Percentiles rank a stretch among this genome's conserved stretches.
Conservation (phyloP, 768 basidiomycete species). For the Pholiota microspora region DNA sequence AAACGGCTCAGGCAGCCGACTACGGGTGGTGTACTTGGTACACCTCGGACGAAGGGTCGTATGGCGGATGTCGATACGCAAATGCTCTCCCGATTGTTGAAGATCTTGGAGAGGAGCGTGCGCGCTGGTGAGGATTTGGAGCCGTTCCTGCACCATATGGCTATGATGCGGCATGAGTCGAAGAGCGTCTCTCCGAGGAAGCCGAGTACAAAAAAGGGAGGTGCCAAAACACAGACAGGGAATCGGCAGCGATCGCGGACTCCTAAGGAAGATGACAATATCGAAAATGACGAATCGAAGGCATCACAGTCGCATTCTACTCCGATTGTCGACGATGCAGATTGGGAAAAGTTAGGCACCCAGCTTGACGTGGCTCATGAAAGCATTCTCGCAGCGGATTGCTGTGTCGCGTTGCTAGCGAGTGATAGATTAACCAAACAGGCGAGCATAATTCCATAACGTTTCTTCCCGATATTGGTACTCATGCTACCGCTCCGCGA, state of each 20-base stretch:
- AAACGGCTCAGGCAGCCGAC: conserved; percentile 58
- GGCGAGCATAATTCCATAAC: conserved; percentile 39
- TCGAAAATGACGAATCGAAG: conserved; percentile 14
- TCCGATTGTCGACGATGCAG: conserved; percentile 36
- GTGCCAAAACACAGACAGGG: conserved; percentile 30
- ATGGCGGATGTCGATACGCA: conserved; percentile 69
- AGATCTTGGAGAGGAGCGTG: conserved; percentile 78
- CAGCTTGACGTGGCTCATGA: conserved; percentile 64
- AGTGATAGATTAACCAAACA: conserved; percentile 84
- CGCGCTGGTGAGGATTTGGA: conserved; percentile 73
- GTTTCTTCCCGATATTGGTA: neutral
- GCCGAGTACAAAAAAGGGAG: conserved; percentile 38
- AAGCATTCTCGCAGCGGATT: conserved; percentile 81
- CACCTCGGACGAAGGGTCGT: conserved; percentile 50
- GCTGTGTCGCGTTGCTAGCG: conserved; percentile 72
- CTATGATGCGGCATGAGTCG: conserved; percentile 17
- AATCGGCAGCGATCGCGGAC: conserved; percentile 44
- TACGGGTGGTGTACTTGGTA: conserved; percentile 35
- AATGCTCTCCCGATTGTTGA: conserved; percentile 63
- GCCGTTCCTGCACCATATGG: conserved; percentile 50
- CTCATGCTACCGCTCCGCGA: neutral
- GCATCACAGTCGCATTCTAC: neutral
- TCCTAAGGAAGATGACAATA: conserved; percentile 28
- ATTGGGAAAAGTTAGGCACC: conserved; percentile 50
- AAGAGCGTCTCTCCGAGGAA: conserved; percentile 49